A percentile compares a stretch with the other conserved stretches of the same genome.
Evolutionary conservation across 2,329 filamentous ascomycete genomes (phyloP).

Genomic region (Coleophoma crateriformis): DNA sequence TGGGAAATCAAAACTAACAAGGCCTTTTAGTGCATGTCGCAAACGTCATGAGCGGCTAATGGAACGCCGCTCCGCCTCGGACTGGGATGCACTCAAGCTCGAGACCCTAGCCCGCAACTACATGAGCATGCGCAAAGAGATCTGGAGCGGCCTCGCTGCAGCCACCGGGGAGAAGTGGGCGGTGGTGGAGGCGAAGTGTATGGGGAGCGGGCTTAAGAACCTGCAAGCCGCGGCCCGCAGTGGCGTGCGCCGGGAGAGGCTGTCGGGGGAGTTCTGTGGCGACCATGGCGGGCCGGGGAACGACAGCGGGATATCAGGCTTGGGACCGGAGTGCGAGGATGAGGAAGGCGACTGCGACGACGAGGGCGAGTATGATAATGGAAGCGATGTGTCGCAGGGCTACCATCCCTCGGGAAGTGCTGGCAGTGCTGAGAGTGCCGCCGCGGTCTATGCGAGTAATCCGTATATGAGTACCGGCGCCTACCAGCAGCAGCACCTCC

Average conservation of each 20-base stretch:
- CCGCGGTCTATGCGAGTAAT: neutral
- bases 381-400: neutral
- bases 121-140: slow-evolving; percentile 72
- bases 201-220: slow-evolving; percentile 79
- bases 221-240: slow-evolving; percentile 65
- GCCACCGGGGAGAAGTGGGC: slow-evolving; percentile 79
- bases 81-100: slow-evolving; percentile 73
- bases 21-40: slow-evolving; percentile 56
- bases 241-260: slow-evolving; percentile 58
- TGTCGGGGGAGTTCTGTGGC: slow-evolving; percentile 28
- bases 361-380: slow-evolving; percentile 1
- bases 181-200: slow-evolving; percentile 65
- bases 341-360: slow-evolving; percentile 16
- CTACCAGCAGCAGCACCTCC: no score
- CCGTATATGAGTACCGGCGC: no score
- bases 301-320: slow-evolving; percentile 62
- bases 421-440: slow-evolving; percentile 8
- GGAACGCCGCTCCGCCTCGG: slow-evolving; percentile 53
- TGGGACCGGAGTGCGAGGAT: slow-evolving; percentile 52
- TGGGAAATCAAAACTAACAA: slow-evolving; percentile 42
- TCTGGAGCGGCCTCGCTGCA: slow-evolving; percentile 73
- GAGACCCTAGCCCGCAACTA: slow-evolving; percentile 73
- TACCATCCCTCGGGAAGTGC: neutral
- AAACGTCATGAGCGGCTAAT: slow-evolving; percentile 83
- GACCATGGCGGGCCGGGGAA: slow-evolving; percentile 27